Base-by-base conservation (phyloP, 2,329 filamentous ascomycete genomes). In the Colletotrichum spaethianum region DNA sequence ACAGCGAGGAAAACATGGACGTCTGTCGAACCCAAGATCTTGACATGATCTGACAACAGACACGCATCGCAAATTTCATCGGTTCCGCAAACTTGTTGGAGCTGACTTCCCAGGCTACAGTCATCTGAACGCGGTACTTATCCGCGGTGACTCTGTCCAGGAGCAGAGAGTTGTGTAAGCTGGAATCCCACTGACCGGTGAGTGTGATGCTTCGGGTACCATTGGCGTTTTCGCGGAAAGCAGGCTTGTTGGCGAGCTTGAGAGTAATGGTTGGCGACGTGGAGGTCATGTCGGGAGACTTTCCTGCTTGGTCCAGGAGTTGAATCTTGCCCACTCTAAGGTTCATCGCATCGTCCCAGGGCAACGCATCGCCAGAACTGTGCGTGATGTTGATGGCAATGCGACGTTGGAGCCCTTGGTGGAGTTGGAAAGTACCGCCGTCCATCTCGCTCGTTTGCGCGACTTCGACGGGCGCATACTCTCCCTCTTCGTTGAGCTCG, bases 131-230 rank as follows among this genome's bases (percentile, higher is more conserved):
- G 53, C 93, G 93, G 81, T 96, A 95, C 79, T 95, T 96, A 72
- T 98, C 95, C n/a, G 94, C 90, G 1, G 96, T 98, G 1, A 94
- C 93, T 33, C 96, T 92, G 82, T 99, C 95, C n/a, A 99, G 90
- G 18, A 98, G 87, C n/a, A 97, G 86, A 7, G 96, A 98, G 74
- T 91, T 92, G 81, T 99, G 96, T 75, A 96, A 87, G 78, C 95
- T 97, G 0, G 96, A 98, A 80, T 99, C 96, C 96, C 96, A 99
- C 78, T 98, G 95, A 0, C 93, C 95, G n/a, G 93, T 89, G 53
- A 98, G 87, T 1, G 93, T 95, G 46, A 98, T 92, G 79, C 93
- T 95, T 44, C 92, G 93, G 0, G 95, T 98, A 46, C 96, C 96
- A 79, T 98, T 97, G 31, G 94, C 91, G 78, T 98, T 97, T 70